Base-by-base conservation (phyloP, 208 protist genomes). In the Trypanosoma scelopori region DNA sequence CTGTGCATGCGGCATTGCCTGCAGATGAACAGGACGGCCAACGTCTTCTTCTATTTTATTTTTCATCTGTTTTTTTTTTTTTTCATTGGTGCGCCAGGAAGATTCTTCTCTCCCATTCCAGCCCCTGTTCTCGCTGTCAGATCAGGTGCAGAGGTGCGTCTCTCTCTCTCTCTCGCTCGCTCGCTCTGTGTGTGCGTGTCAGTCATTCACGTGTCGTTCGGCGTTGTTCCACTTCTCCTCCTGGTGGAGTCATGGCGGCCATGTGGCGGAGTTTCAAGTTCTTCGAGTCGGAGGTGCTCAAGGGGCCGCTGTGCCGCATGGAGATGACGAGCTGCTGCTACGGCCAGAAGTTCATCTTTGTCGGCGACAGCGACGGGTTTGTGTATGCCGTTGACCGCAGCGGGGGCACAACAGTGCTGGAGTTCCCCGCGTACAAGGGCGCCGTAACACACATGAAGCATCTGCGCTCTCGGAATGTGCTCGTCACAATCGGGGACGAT, bases 401-500 rank as follows among this genome's bases (percentile, higher is more conserved):
- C 43, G 78, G 86, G 39, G 57, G 59, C 16, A 20, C 23, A 23
- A 47, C 22, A 63, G 15, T 50, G 20, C 49, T 43, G 45, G 76
- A 68, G 39, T 97, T 97, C 62, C 76, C 85, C 64, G 91, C 85
- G 6, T 98, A 94, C 71, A 71, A 84, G 9, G 68, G 81, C 1
- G 48, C 71, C 9, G 87, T 97, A 11, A 91, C 82, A 3, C 79
- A 96, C 60, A 76, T 87, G 32, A 79, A 78, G 43, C 78, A 82
- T 61, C 41, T 82, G 18, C 65, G 63, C 0, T 53, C 71, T 5
- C 71, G 74, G 25, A 83, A 84, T 57, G 53, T 92, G 20, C 75
- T 97, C 1, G 67, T 93, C 50, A 89, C 85, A 7, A 66, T 97
- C 53, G 92, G 93, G 42, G 81, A 92, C 55, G 91, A 95, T 56